A percentile compares a stretch with the other conserved stretches of the same genome.
These are phyloP conservation scores for Vanderwaltozyma polyspora DNA, from an alignment of 805 yeast species.

Conservation along the genomic window DNA sequence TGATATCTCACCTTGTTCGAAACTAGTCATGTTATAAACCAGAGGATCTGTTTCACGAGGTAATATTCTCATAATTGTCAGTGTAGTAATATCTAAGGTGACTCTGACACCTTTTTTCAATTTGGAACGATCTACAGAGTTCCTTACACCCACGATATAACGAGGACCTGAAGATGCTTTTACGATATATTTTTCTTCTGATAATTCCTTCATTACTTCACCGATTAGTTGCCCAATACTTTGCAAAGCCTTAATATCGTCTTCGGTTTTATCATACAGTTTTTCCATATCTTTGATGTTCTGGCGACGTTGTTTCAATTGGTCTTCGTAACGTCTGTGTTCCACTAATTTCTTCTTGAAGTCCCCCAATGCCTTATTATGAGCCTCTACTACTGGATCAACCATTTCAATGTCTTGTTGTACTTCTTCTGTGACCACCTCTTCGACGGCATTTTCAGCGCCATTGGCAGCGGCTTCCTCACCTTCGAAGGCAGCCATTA, in stretches of 20 bases:
- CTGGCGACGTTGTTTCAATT: slow-evolving; percentile 71
- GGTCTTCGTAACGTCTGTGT: slow-evolving; percentile 90
- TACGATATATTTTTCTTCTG: slow-evolving; percentile 88
- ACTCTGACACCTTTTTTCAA: slow-evolving; percentile 92
- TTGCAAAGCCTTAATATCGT: slow-evolving; percentile 93
- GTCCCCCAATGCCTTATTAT: slow-evolving; percentile 64
- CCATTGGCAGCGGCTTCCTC: slow-evolving; percentile 3
- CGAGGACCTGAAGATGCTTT: slow-evolving; percentile 96
- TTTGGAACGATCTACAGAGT: slow-evolving; percentile 72
- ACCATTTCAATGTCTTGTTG: slow-evolving; percentile 28
- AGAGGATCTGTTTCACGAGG: slow-evolving; percentile 98
- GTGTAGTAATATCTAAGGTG: slow-evolving; percentile 92
- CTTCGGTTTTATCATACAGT: slow-evolving; percentile 85
- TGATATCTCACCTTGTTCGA: slow-evolving; percentile 94
- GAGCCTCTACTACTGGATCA: slow-evolving; percentile 45
- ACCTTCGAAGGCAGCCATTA: slow-evolving; percentile 47
- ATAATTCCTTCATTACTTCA: slow-evolving; percentile 89
- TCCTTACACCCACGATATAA: slow-evolving; percentile 94
- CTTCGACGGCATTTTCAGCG: slow-evolving; percentile 19
- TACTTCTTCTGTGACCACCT: slow-evolving; percentile 19
- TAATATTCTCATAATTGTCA: slow-evolving; percentile 92
- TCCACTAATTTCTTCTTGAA: slow-evolving; percentile 81
- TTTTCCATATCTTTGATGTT: slow-evolving; percentile 75
- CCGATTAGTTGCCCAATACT: slow-evolving; percentile 96
- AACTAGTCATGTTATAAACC: slow-evolving; percentile 95